Base-by-base conservation (phyloP, 495 filamentous ascomycete species). In the Penicillium simplicissimum region DNA sequence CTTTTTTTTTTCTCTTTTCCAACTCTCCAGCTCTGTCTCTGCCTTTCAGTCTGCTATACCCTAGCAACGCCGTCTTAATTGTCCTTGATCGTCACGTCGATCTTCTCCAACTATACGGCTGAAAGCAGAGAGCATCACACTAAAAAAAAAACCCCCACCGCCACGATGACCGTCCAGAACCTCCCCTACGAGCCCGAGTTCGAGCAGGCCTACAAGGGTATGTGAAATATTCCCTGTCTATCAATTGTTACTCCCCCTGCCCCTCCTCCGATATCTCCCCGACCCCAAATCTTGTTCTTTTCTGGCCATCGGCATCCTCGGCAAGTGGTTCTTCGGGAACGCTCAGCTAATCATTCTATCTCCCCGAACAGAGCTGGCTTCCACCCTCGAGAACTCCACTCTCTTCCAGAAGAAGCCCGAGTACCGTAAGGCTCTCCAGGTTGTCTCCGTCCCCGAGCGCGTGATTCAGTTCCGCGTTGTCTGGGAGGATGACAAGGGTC, bases 201-300 rank as follows among this genome's bases (percentile, higher is more conserved):
- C 82, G 88, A 97, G 87, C 95, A 98, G 84, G 95, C 95, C 65
- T 96, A 96, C 85, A 92, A 95, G 79, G 93, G 93, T 97, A 81
- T 73, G 74, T 70, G 25, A 8, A 19, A 48, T 5, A 11, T 15
- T 25, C 3, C 6, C 45, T 2, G 8, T 23, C 15, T 21, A 25
- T 9, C 23, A 25, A 25, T 25, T 25, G 23, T 25, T 25, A 25
- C 23, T 25, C n/a, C n/a, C n/a, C n/a, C n/a, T 63, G 2, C 38
- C 40, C 52, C 56, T 58, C 59, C 31, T 42, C n/a, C 53, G n/a
- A 21, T 34, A 23, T 58, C 17, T 17, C 23, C 23, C 45, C 19
- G 33, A 28, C 34, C 34, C 55, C 61, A 23, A 53, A 9, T 62
- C 35, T 52, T 45, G n/a, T 45, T 45, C 23, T 38, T 59, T 40